Percentiles rank a stretch among this genome's conserved stretches.
These are phyloP conservation scores for Dipsacomyces acuminosporus DNA, from an alignment of 371 early-diverging fungal genomes.

Conservation along the genomic window DNA sequence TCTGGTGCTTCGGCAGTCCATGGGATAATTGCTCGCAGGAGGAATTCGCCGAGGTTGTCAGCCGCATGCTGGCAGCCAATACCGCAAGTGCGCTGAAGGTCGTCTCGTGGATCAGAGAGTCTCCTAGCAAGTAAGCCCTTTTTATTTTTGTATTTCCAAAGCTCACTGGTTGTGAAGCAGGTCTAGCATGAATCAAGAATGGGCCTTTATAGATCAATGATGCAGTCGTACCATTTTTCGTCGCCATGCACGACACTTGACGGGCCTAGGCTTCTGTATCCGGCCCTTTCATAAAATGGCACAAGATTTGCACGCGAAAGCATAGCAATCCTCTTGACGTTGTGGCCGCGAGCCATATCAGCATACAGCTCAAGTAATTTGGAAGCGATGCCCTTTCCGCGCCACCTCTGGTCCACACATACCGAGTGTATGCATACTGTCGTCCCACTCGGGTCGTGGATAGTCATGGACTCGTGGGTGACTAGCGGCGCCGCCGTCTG, in stretches of 20 bases:
- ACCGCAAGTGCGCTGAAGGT: conserved; percentile 1
- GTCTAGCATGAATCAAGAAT: no score
- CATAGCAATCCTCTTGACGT: conserved; percentile 53
- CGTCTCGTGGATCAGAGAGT: conserved; percentile 22
- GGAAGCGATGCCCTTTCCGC: conserved; percentile 57
- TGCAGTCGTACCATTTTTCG: conserved; percentile 39
- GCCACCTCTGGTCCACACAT: conserved; percentile 52
- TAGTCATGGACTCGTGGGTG: conserved; percentile 62
- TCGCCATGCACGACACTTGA: conserved; percentile 58
- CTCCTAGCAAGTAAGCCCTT: not conserved
- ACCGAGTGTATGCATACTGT: conserved; percentile 62
- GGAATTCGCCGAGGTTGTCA: conserved; percentile 6
- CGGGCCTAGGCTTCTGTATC: conserved; percentile 54
- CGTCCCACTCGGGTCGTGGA: conserved; percentile 56
- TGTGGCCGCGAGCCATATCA: conserved; percentile 36
- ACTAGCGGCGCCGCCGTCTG: conserved; percentile 48
- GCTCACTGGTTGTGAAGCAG: no score
- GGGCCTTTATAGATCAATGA: conserved; percentile 21
- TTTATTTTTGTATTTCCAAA: not conserved
- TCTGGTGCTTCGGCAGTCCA: conserved; percentile 5
- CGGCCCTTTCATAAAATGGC: conserved; percentile 58
- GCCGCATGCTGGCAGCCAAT: conserved; percentile 11
- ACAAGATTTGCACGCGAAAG: conserved; percentile 55
- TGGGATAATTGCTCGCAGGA: not conserved
- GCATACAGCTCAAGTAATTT: conserved; percentile 52